Base-by-base conservation (phyloP, 371 early-diverging fungal species). In the Dentiscutata heterogama region DNA sequence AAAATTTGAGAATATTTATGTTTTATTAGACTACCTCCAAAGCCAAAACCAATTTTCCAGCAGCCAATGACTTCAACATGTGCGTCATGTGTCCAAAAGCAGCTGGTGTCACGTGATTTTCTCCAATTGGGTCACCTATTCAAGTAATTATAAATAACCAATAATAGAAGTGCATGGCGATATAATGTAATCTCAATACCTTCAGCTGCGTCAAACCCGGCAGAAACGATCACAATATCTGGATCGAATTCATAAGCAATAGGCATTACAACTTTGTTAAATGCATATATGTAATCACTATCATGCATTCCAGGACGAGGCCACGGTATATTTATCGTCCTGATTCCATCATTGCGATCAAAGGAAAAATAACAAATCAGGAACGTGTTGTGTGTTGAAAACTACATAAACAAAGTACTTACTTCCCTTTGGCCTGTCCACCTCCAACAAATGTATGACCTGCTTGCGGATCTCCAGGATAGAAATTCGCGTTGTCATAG, bases 271-370 rank as follows among this genome's bases (percentile, higher is more conserved):
- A 98, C 78, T 64, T 89, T 86, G 29, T 91, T 84, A 83, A 97
- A 97, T 1, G 94, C 95, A 81, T 95, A 91, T 0, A 96, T 73
- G 84, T 98, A 98, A 83, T 97, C 98, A 2, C 93, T 92, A 83
- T 97, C 97, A 29, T 90, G 90, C 92, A 95, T 91, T 0, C 95
- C 96, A 13, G 80, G 67, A n/a, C 90, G 78, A 1, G 91, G 89
- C 97, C 97, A 98, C 5, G 96, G 94, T n/a, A 98, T 90, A 83
- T 98, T 98, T 29, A 98, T 91, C 50, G 94, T 97, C 70, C 91
- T 94, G 54, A 46, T 46, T 46, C 10, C 11, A 35, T 35, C 35
- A 35, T 35, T 35, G 35, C 35, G 5, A 35, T 4, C 35, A 35
- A 7, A 46, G 11, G 11, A 46, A 11, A 42, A 46, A 46, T 13